Evolutionary conservation across 2,329 filamentous ascomycete species (phyloP).

Genomic region (Verticillium alfalfae): DNA sequence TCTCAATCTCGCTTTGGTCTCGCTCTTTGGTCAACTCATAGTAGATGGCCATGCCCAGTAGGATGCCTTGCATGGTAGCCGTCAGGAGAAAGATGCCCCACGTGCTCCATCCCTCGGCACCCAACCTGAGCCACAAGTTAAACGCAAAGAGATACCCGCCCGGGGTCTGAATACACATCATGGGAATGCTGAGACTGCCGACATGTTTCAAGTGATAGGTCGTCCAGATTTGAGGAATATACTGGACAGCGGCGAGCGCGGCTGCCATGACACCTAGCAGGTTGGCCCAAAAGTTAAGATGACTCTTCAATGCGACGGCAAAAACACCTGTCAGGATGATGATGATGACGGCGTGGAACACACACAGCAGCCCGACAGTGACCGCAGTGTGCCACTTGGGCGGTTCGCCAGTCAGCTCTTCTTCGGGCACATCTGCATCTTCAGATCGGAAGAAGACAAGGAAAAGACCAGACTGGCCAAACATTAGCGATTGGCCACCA

Average conservation of each 20-base stretch:
- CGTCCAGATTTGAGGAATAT: constrained; percentile 90
- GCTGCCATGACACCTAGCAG: constrained; percentile 76
- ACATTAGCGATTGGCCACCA: not conserved
- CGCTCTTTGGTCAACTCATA: constrained; percentile 55
- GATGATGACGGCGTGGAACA: constrained; percentile 69
- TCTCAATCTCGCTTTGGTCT: constrained; percentile 14
- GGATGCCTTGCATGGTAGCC: constrained; percentile 73
- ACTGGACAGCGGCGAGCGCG: constrained; percentile 78
- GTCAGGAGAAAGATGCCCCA: constrained; percentile 91
- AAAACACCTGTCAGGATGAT: constrained; percentile 66
- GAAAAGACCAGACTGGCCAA: constrained; percentile 76
- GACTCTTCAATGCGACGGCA: constrained; percentile 53
- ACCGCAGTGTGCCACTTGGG: constrained; percentile 76
- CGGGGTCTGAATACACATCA: constrained; percentile 98
- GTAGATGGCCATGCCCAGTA: constrained; percentile 74
- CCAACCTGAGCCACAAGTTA: constrained; percentile 75
- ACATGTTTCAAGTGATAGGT: constrained; percentile 82
- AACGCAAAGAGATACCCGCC: constrained; percentile 86
- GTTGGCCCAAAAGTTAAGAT: constrained; percentile 77
- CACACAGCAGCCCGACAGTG: constrained; percentile 63
- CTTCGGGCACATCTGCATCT: constrained; percentile 42
- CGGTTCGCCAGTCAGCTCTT: constrained; percentile 42
- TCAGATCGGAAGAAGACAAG: constrained; percentile 83
- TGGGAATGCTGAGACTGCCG: constrained; percentile 87
- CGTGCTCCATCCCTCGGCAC: constrained; percentile 83